Evolutionary conservation across 2,329 filamentous ascomycete species (phyloP).

Genomic region (Claviceps maximensis): DNA sequence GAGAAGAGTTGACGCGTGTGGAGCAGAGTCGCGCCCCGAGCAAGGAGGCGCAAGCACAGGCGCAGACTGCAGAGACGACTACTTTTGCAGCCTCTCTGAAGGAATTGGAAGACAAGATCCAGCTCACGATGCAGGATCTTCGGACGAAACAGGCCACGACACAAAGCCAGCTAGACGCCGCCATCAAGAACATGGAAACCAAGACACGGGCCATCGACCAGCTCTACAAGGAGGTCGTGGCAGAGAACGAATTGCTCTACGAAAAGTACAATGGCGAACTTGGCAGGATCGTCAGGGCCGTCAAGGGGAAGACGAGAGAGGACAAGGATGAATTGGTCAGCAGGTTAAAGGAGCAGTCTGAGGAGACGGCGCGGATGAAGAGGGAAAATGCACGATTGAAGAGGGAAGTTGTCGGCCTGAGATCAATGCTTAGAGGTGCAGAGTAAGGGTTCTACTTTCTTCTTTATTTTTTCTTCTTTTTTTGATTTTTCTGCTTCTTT

Average conservation of each 20-base stretch:
- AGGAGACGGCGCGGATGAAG: constrained; percentile 64
- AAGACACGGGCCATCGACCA: constrained; percentile 77
- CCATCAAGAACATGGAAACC: constrained; percentile 59
- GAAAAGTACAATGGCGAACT: constrained; percentile 87
- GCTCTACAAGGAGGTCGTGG: constrained; percentile 73
- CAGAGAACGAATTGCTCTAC: constrained; percentile 88
- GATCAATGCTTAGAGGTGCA: constrained; percentile 37
- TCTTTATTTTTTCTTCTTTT: background rate
- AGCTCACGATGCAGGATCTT: constrained; percentile 44
- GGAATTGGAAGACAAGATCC: constrained; percentile 55
- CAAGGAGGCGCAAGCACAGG: constrained; percentile 13
- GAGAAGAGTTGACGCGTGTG: constrained; percentile 59
- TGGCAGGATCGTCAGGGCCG: constrained; percentile 64
- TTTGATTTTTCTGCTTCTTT: background rate
- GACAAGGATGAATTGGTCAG: constrained; percentile 66
- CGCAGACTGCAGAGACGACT: constrained; percentile 16
- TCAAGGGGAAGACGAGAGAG: constrained; percentile 58
- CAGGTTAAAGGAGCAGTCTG: constrained; percentile 58
- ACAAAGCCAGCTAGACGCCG: constrained; percentile 57
- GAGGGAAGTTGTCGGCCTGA: constrained; percentile 64
- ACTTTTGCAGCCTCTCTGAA: constrained; percentile 38
- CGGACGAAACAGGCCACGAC: constrained; percentile 48
- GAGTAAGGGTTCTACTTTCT: constrained; percentile 16
- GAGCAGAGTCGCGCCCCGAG: constrained; percentile 15
- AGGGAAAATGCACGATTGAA: constrained; percentile 77